Evolutionary conservation across 257 asterid species (phyloP).

Genomic region (Solanum sitiens): DNA sequence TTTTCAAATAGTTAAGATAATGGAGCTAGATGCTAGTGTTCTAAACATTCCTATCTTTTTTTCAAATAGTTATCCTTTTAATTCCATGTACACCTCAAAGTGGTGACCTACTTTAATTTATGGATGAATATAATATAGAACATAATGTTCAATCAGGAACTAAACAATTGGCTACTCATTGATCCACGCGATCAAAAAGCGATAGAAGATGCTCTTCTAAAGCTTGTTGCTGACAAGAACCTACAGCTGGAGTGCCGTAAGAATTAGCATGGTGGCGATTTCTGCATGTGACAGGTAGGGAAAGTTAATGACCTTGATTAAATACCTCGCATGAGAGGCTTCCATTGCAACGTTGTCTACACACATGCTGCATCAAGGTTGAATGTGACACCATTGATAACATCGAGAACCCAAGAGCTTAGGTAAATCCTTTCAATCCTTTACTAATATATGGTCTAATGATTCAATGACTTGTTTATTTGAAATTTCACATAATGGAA

Average conservation of each 20-base stretch:
- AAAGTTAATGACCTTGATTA: slow-evolving; percentile 42
- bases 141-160: slow-evolving; percentile 28
- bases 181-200: slow-evolving; percentile 56
- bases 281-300: slow-evolving; percentile 23
- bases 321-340: slow-evolving; percentile 66
- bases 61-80: background rate
- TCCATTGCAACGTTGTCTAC: slow-evolving; percentile 45
- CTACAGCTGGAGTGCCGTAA: slow-evolving; percentile 55
- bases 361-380: slow-evolving; percentile 45
- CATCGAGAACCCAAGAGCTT: slow-evolving; percentile 56
- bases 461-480: too few relatives aligned
- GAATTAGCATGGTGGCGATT: too few relatives aligned
- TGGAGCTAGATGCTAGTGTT: too few relatives aligned
- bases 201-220: slow-evolving; percentile 52
- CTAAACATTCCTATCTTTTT: too few relatives aligned
- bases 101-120: background rate
- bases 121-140: background rate
- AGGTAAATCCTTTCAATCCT: slow-evolving; percentile 23
- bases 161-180: slow-evolving; percentile 48
- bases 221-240: slow-evolving; percentile 53
- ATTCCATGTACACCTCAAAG: background rate
- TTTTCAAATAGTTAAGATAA: too few relatives aligned
- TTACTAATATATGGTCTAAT: too few relatives aligned
- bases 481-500: too few relatives aligned
- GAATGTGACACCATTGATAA: slow-evolving; percentile 46